Conservation (phyloP, 108 stramenopile species). For the Skeletonema grethae region DNA sequence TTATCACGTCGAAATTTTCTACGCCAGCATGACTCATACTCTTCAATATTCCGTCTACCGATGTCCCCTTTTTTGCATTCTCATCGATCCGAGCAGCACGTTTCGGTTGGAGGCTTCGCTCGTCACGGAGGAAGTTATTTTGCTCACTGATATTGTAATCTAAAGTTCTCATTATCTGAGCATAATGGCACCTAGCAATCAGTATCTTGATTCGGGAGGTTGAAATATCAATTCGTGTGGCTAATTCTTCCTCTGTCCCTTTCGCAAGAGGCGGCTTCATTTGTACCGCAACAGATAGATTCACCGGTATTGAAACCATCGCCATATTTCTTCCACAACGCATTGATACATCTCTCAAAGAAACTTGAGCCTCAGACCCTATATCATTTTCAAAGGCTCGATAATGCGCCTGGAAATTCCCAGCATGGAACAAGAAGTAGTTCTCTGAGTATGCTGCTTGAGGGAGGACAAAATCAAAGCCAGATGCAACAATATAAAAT, state of each 20-base stretch:
- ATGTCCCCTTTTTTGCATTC: conserved; percentile 3
- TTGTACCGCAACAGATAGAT: conserved; percentile 50
- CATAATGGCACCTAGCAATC: conserved; percentile 64
- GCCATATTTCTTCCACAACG: conserved; percentile 38
- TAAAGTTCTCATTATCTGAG: conserved; percentile 68
- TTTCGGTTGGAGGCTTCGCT: conserved; percentile 12
- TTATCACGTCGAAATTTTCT: conserved; percentile 44
- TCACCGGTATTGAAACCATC: conserved; percentile 66
- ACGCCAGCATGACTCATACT: conserved; percentile 74
- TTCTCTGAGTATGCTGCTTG: conserved; percentile 63
- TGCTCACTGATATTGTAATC: conserved; percentile 72
- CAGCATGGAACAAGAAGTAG: conserved; percentile 58
- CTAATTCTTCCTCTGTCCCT: conserved; percentile 67
- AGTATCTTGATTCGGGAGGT: conserved; percentile 63
- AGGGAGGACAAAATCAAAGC: conserved; percentile 77
- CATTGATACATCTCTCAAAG: conserved; percentile 57
- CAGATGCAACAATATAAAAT: conserved; percentile 66
- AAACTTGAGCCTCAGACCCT: conserved; percentile 55
- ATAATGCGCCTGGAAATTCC: conserved; percentile 60
- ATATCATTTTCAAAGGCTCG: conserved; percentile 49
- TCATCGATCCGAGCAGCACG: conserved; percentile 12
- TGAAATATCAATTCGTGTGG: conserved; percentile 63
- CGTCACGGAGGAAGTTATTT: conserved; percentile 63
- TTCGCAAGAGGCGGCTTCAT: conserved; percentile 56
- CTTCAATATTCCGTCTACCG: conserved; percentile 26